Evolutionary conservation across 202 grass and related monocot species (phyloP), one percentile per base, ranked within the genome.

Genomic region (Elaeis oleifera): DNA sequence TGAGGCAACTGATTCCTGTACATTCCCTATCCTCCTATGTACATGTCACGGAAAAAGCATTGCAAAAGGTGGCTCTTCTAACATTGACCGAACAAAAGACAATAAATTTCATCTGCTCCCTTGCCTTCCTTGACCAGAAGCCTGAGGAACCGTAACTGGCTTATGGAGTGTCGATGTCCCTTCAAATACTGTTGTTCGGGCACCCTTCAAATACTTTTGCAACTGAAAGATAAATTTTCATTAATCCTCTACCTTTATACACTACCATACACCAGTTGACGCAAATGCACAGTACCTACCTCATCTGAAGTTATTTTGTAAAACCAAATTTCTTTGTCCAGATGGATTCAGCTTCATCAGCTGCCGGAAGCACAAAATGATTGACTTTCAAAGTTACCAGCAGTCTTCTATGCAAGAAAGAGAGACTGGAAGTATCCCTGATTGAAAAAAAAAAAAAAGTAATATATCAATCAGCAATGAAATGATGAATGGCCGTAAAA

Each of bases 311-410:
- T 86, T 74, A 97, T 85, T 56, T 88, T 39, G 65, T 65, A 19
- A 91, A 97, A 29, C 92, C 79, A 68, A 91, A 97, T 71, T 81
- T 84, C 50, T 80, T 65, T 25, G 87, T 97, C 92, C 92, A 97
- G 53, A 91, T 90, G 36, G 81, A 80, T 57, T 79, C 84, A 0
- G 92, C 84, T 78, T 89, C 92, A 8, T 91, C 76, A 32, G 92
- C 92, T 16, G 92, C 81, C 19, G 92, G 92, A 17, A 97, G 76
- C 28, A 97, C 63, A 71, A 97, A 97, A 71, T 97, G 81, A 61
- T 89, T 91, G 61, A 97, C 92, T 64, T 81, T 64, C 22, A 97
- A 79, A 36, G 61, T 81, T 19, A 53, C 58, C 76, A 97, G 71
- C 68, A 91, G 16, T n/a, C 60, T 75, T 88, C 87, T 16, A 97